Evolutionary conservation across 352 stramenopile species (phyloP).

Genomic region (Pythium rhizo-oryzae): DNA sequence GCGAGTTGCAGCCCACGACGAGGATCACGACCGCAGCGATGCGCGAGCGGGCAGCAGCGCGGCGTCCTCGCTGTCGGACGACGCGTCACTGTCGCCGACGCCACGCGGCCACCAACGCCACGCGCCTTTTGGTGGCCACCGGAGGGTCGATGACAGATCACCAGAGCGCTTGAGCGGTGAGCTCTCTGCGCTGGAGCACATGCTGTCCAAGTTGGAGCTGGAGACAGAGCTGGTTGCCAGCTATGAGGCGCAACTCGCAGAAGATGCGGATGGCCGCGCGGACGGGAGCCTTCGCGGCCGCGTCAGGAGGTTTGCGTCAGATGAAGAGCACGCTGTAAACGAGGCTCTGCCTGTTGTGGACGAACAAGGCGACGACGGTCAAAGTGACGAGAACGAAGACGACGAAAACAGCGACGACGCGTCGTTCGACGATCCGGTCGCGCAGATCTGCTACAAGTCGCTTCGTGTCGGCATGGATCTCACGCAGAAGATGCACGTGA

Average conservation of each 20-base stretch:
- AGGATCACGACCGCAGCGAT: background rate
- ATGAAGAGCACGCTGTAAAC: background rate
- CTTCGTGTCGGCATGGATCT: constrained; percentile 19
- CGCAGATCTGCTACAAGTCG: constrained; percentile 26
- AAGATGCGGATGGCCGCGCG: background rate
- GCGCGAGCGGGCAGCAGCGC: no score
- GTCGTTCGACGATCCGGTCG: constrained; percentile 8
- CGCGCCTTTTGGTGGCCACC: background rate
- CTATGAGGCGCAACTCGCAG: background rate
- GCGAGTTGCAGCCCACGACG: background rate
- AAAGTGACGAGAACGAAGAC: background rate
- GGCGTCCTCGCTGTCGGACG: no score
- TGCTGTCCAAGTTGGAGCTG: constrained; percentile 22
- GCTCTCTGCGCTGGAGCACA: constrained; percentile 19
- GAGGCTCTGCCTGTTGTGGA: background rate
- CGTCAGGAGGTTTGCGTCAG: background rate
- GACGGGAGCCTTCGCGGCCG: background rate
- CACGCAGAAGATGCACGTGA: constrained; percentile 18
- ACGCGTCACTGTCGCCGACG: no score
- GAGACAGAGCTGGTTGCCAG: constrained; percentile 3
- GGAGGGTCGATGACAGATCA: background rate
- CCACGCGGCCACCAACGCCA: background rate
- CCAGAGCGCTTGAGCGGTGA: background rate
- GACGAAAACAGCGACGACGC: background rate
- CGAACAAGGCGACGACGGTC: background rate